phyloP scores from a whole-genome alignment of 495 filamentous ascomycete genomes.

The Paragyromitra xinjiangensis region DNA sequence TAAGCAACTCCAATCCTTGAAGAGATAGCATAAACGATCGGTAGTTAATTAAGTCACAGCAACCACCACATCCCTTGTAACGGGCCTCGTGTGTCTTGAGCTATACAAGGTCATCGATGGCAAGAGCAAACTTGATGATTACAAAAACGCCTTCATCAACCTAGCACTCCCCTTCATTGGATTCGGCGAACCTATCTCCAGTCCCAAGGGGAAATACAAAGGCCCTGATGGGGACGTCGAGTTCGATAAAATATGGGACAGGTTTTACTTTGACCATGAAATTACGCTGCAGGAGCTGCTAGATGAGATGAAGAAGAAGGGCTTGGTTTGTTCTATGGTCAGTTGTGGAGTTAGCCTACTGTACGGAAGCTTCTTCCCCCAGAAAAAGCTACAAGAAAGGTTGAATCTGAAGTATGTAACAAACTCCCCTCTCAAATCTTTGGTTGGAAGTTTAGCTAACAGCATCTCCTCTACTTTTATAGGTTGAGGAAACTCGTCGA shows the following conservation, averaged over 20 bases:
- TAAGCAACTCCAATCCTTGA: slow-evolving; percentile 19
- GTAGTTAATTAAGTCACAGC: slow-evolving; percentile 38
- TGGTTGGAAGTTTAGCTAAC: slow-evolving; percentile 49
- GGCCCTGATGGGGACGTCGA: slow-evolving; percentile 76
- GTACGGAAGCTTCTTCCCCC: slow-evolving; percentile 96
- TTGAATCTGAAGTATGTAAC: slow-evolving; percentile 70
- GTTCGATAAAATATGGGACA: slow-evolving; percentile 97
- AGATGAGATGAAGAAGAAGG: slow-evolving; percentile 78
- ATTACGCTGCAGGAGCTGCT: slow-evolving; percentile 85
- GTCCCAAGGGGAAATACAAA: slow-evolving; percentile 87
- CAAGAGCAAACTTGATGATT: slow-evolving; percentile 92
- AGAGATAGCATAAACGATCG: neutral
- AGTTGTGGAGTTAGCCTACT: slow-evolving; percentile 94
- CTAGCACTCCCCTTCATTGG: slow-evolving; percentile 96
- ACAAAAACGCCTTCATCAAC: slow-evolving; percentile 99
- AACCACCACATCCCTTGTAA: slow-evolving; percentile 94
- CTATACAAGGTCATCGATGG: slow-evolving; percentile 97
- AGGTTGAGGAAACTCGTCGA: slow-evolving; percentile 88
- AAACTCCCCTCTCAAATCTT: neutral
- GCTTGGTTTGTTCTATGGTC: slow-evolving; percentile 87
- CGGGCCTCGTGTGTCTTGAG: slow-evolving; percentile 90
- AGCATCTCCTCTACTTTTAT: slow-evolving; percentile 55
- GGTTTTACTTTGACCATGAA: slow-evolving; percentile 84
- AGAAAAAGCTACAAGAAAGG: slow-evolving; percentile 85
- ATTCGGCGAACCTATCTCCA: slow-evolving; percentile 94